Evolutionary conservation across 768 basidiomycete species (phyloP), one percentile per base, ranked within the genome.

Genomic region (Mycena sanguinolenta): DNA sequence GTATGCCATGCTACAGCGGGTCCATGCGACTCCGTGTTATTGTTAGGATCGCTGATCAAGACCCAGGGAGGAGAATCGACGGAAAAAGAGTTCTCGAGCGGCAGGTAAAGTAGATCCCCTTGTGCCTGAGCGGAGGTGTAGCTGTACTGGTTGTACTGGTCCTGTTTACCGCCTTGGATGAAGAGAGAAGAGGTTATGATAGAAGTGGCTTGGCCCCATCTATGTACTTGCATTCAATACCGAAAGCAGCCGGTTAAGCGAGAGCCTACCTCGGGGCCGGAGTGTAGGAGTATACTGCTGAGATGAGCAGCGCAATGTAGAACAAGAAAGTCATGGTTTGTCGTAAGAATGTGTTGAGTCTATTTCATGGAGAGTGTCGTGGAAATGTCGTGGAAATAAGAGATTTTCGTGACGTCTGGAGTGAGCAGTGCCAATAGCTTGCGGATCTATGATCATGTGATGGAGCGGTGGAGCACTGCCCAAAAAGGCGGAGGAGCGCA

Each of bases 171-270:
- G 42, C 95, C 96, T 67, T 93, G 90, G 49, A 96, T 82, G 77
- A 90, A 90, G 50, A 97, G 83, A 14, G 84, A 83, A 70, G 89
- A 84, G 74, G 87, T 83, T 27, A 92, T 78, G 50, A 92, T 75
- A 23, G 89, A 86, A 0, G 84, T 81, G 6, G 93, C 92, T 72
- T 95, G 94, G 32, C 91, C 96, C 96, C 96, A 97, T 84, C 96
- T 96, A 69, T 13, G 23, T 38, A 17, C n/a, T n/a, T n/a, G n/a
- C 10, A 39, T 65, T 54, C 13, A 55, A 61, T 28, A 44, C 58
- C 13, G 54, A 16, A 19, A 49, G 36, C 19, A 13, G 10, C 21
- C 38, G 60, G 46, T 28, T 64, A 16, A 34, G 55, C 34, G 50
- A 65, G 36, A 58, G 32, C 61, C 23, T 52, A 73, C 72, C 72